A percentile compares a stretch with the other conserved stretches of the same genome.
phyloP scores from a whole-genome alignment of 306 rosid genomes.

The Argentina anserina region DNA sequence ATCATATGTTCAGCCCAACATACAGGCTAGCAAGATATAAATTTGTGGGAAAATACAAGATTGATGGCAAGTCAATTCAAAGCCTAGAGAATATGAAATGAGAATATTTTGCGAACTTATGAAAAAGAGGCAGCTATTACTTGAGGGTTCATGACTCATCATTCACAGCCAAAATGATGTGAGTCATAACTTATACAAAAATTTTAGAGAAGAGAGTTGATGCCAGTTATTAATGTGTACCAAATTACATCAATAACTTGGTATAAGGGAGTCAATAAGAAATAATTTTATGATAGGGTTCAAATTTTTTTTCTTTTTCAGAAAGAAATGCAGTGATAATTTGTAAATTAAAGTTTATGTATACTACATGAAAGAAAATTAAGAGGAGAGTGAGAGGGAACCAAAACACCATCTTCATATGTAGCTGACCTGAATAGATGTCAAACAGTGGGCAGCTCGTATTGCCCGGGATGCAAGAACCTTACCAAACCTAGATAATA shows the following conservation, averaged over 20 bases:
- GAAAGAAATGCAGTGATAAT: not conserved
- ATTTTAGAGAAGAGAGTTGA: not conserved
- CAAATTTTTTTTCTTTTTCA: not conserved
- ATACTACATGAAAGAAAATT: not conserved
- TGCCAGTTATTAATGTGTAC: not conserved
- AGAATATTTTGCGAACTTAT: not conserved
- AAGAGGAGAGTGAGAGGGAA: not conserved
- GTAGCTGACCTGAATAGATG: slow-evolving; percentile 85
- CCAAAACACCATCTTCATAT: slow-evolving; percentile 3
- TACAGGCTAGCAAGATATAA: not conserved
- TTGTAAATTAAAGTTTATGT: not conserved
- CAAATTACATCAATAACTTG: not conserved
- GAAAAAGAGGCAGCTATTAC: not conserved
- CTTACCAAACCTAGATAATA: slow-evolving; percentile 60
- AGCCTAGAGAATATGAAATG: not conserved
- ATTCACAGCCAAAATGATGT: not conserved
- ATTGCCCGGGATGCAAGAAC: slow-evolving; percentile 91
- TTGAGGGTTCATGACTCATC: not conserved
- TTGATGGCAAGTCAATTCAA: not conserved
- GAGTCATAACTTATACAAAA: not conserved
- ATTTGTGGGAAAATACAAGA: not conserved
- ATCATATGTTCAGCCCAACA: not conserved
- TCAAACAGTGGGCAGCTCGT: slow-evolving; percentile 95
- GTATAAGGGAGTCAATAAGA: not conserved
- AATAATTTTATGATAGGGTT: not conserved